These are phyloP conservation scores for Pholiota conissans DNA, from an alignment of 768 basidiomycete species.

Conservation along the genomic window DNA sequence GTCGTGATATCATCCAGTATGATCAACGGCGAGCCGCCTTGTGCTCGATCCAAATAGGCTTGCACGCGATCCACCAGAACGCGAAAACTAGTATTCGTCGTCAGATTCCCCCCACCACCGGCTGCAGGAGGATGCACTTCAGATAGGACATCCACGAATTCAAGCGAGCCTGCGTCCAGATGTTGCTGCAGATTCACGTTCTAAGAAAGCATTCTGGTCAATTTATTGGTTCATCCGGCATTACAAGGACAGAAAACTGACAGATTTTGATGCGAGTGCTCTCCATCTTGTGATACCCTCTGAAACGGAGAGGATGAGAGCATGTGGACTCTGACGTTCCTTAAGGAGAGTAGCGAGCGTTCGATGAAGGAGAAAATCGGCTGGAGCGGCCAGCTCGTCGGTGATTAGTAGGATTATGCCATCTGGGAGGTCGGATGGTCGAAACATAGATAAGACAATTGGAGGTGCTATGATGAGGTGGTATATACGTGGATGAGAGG, in stretches of 20 bases:
- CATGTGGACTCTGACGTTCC: constrained; percentile 28
- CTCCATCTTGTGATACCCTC: constrained; percentile 62
- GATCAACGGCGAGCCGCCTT: constrained; percentile 36
- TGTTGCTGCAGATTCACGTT: constrained; percentile 40
- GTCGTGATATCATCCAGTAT: constrained; percentile 71
- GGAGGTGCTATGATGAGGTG: not conserved
- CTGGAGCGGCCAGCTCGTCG: constrained; percentile 69
- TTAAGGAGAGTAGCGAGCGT: constrained; percentile 55
- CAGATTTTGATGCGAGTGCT: constrained; percentile 61
- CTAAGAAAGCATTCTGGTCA: constrained; percentile 19
- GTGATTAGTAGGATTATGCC: constrained; percentile 61
- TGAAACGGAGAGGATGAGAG: constrained; percentile 58
- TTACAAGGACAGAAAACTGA: constrained; percentile 32
- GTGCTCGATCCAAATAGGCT: constrained; percentile 17
- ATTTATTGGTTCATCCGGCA: not conserved
- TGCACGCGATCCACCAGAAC: constrained; percentile 37
- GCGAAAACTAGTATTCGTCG: constrained; percentile 25
- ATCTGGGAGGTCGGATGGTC: constrained; percentile 53
- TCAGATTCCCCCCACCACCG: not conserved
- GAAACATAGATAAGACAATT: constrained; percentile 31
- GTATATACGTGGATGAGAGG: no score
- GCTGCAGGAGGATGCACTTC: constrained; percentile 19
- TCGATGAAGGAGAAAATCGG: constrained; percentile 70
- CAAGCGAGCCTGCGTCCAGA: constrained; percentile 38
- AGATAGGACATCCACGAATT: constrained; percentile 53